phyloP scores from a whole-genome alignment of 2,329 filamentous ascomycete species.

The Cladosporium austrohemisphaericum region DNA sequence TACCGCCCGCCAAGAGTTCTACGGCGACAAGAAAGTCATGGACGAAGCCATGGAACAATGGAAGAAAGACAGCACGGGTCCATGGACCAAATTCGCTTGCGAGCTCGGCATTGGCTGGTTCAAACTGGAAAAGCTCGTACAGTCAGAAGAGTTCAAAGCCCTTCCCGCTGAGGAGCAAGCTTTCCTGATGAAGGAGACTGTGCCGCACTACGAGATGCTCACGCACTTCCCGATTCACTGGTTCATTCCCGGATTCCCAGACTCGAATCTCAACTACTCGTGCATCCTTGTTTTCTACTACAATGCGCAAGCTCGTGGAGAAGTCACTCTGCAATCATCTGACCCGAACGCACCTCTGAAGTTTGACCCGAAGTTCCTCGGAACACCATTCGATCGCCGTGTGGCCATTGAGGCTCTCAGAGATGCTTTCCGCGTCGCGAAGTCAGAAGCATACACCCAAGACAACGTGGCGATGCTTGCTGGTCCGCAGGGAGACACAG shows the following conservation, averaged over 20 bases:
- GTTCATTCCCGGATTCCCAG: conserved; percentile 8
- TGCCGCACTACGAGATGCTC: conserved; percentile 57
- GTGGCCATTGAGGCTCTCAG: conserved; percentile 48
- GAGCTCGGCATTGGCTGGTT: conserved; percentile 35
- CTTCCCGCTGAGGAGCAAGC: conserved; percentile 44
- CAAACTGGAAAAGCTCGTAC: conserved; percentile 31
- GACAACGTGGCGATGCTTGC: conserved; percentile 2
- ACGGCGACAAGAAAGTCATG: conserved; percentile 9
- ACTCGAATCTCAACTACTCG: conserved; percentile 8
- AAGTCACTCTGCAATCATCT: conserved; percentile 51
- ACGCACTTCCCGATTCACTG: conserved; percentile 38
- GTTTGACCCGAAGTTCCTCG: conserved; percentile 53
- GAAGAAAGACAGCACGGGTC: conserved; percentile 4
- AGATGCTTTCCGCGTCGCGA: conserved; percentile 8
- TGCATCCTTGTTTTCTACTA: conserved; percentile 9
- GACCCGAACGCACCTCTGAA: conserved; percentile 49
- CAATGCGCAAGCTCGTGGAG: conserved; percentile 52
- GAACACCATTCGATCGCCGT: conserved; percentile 53
- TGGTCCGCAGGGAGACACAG: conserved; percentile 8
- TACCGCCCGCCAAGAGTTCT: conserved; percentile 1
- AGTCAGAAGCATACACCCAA: conserved; percentile 6
- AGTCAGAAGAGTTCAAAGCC: conserved; percentile 48
- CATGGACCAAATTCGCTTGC: conserved; percentile 6
- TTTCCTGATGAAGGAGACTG: conserved; percentile 46
- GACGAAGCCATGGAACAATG: conserved; percentile 11